phyloP scores from a whole-genome alignment of 208 protist species.

The Endotrypanum monterogeii region DNA sequence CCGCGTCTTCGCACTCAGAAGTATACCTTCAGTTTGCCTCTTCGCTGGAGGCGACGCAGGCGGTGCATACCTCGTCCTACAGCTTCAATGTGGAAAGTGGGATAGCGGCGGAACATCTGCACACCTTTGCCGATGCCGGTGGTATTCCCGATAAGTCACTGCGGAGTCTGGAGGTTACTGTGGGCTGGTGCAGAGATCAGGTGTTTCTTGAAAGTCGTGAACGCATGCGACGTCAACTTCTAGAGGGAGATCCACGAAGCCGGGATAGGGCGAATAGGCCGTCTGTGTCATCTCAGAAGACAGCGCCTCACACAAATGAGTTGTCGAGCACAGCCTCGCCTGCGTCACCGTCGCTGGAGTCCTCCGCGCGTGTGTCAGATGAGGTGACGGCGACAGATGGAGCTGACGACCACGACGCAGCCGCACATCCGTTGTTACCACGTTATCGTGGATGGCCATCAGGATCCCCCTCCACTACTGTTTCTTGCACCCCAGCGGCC shows the following conservation, averaged over 20 bases:
- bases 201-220: conserved; percentile 41
- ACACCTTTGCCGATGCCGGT: neutral
- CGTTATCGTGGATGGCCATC: conserved; percentile 14
- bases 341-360: conserved; percentile 20
- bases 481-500: neutral
- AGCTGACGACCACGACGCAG: conserved; percentile 2
- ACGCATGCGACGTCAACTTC: conserved; percentile 22
- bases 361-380: conserved; percentile 25
- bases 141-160: neutral
- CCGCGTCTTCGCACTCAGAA: conserved; percentile 18
- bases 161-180: conserved; percentile 28
- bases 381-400: neutral
- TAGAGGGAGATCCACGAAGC: conserved; percentile 9
- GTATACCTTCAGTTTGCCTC: conserved; percentile 71
- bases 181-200: conserved; percentile 56
- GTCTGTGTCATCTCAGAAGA: neutral
- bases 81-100: conserved; percentile 36
- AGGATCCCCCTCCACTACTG: neutral
- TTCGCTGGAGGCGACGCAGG: conserved; percentile 44
- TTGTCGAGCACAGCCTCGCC: conserved; percentile 6
- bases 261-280: neutral
- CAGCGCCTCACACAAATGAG: neutral
- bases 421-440: conserved; percentile 28
- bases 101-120: conserved; percentile 15
- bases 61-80: conserved; percentile 38